Base-by-base conservation (phyloP, 768 basidiomycete genomes). In the Russula brevipes region DNA sequence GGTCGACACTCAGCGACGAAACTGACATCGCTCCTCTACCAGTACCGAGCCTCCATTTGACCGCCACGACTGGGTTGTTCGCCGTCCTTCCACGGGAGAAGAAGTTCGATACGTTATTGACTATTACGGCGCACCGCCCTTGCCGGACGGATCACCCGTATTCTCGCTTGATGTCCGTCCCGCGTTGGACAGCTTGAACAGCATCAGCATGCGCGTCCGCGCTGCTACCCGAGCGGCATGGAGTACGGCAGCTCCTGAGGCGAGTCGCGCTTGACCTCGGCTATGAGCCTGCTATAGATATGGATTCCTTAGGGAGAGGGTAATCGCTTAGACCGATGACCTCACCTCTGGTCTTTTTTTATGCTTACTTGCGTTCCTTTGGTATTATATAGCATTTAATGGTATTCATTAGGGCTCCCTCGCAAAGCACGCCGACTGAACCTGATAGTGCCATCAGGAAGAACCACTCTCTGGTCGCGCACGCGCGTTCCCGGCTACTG, bases 101-200 rank as follows among this genome's bases (percentile, higher is more conserved):
- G 89, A 93, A 74, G 87, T 93, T 56, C 89, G 92, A 72, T 96
- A 99, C 75, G 90, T 99, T 52, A 98, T 99, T 69, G 97, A 99
- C 78, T 99, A 99, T 76, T 98, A 98, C 75, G 90, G 91, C 52
- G 94, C 93, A 0, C 92, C 95, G 1, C 85, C 89, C 2, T 87
- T 95, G 59, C 80, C 85, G 8, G 89, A 97, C 68, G 96, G 96
- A 8, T 90, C 89, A 50, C 97, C 97, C 17, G 94, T 95, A 6
- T 98, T 98, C 76, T 88, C 88, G 8, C 81, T 99, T 33, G 97
- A 99, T 72, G 96, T 98, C 10, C 85, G 96, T 16, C 96, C 97
- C 0, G 97, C 97, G 0, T 75, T 99, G 57, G 97, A 98, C 75
- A 89, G 81, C 69, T 78, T 93, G 38, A 81, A 81, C 24, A 92